Evolutionary conservation across 2,329 filamentous ascomycete genomes (phyloP).

Genomic region (Fusarium sp.): DNA sequence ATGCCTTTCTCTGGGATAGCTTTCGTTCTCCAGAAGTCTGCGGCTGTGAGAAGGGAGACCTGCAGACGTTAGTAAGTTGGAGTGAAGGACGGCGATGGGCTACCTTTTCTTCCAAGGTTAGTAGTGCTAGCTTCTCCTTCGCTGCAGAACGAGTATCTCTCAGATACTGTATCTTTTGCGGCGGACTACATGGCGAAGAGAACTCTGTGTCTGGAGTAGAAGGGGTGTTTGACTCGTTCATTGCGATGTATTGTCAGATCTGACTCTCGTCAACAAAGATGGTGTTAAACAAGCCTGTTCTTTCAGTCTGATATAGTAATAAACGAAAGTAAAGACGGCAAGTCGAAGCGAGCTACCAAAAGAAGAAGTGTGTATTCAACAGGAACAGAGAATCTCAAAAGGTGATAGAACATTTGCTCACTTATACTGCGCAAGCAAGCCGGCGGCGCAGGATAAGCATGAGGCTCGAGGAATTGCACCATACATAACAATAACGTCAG

Average conservation of each 20-base stretch:
- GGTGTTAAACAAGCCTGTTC: no score
- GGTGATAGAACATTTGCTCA: slow-evolving; percentile 4
- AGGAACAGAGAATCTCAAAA: background rate
- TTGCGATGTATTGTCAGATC: background rate
- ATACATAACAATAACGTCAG: background rate
- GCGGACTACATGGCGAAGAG: slow-evolving; percentile 59
- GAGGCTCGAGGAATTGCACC: background rate
- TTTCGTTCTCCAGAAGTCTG: slow-evolving; percentile 77
- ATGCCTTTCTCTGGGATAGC: slow-evolving; percentile 71
- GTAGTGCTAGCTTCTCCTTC: slow-evolving; percentile 61
- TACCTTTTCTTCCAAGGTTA: slow-evolving; percentile 70
- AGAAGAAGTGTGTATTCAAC: slow-evolving; percentile 1
- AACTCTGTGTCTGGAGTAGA: slow-evolving; percentile 64
- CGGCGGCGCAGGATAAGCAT: slow-evolving; percentile 5
- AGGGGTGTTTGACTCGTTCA: slow-evolving; percentile 42
- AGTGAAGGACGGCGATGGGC: background rate
- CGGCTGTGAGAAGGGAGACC: slow-evolving; percentile 69
- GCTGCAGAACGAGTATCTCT: slow-evolving; percentile 56
- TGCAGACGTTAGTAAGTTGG: slow-evolving; percentile 43
- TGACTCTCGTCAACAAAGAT: no score
- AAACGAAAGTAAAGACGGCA: slow-evolving; percentile 2
- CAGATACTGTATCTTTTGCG: slow-evolving; percentile 50
- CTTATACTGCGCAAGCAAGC: slow-evolving; percentile 21
- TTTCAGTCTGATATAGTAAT: background rate
- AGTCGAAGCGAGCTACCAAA: slow-evolving; percentile 12